These are phyloP conservation scores for Arthrobotrys sinensis DNA, from an alignment of 2,329 filamentous ascomycete species.

Conservation along the genomic window DNA sequence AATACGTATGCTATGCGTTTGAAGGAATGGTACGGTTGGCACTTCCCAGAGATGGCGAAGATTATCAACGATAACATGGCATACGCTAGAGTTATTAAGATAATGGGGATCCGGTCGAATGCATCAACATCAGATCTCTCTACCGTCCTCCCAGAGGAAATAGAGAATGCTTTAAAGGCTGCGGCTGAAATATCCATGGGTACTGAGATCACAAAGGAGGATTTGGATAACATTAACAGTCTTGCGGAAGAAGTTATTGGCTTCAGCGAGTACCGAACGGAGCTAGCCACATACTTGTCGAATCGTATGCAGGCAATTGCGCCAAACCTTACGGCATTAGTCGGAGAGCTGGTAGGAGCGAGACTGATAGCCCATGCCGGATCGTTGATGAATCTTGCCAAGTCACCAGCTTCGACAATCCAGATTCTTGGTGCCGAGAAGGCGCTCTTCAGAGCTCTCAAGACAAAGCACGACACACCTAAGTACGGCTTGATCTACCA, in stretches of 20 bases:
- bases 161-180: slow-evolving; percentile 90
- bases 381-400: slow-evolving; percentile 93
- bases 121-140: slow-evolving; percentile 83
- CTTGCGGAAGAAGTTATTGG: slow-evolving; percentile 93
- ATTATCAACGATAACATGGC: slow-evolving; percentile 97
- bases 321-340: slow-evolving; percentile 91
- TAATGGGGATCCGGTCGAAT: slow-evolving; percentile 89
- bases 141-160: slow-evolving; percentile 94
- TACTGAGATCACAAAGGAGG: slow-evolving; percentile 93
- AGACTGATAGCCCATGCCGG: slow-evolving; percentile 95
- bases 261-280: slow-evolving; percentile 89
- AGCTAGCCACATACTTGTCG: slow-evolving; percentile 89
- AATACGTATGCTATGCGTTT: slow-evolving; percentile 99
- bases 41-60: slow-evolving; percentile 97
- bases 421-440: slow-evolving; percentile 99
- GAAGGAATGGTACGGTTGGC: slow-evolving; percentile 99
- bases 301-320: slow-evolving; percentile 97
- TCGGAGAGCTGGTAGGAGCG: slow-evolving; percentile 94
- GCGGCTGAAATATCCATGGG: slow-evolving; percentile 98
- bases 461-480: slow-evolving; percentile 99
- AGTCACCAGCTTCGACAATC: slow-evolving; percentile 93
- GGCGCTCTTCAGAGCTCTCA: slow-evolving; percentile 96
- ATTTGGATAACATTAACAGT: slow-evolving; percentile 91
- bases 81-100: slow-evolving; percentile 88
- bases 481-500: slow-evolving; percentile 98